Conservation (phyloP, 345 rosid species). For the Citrus trifoliata region DNA sequence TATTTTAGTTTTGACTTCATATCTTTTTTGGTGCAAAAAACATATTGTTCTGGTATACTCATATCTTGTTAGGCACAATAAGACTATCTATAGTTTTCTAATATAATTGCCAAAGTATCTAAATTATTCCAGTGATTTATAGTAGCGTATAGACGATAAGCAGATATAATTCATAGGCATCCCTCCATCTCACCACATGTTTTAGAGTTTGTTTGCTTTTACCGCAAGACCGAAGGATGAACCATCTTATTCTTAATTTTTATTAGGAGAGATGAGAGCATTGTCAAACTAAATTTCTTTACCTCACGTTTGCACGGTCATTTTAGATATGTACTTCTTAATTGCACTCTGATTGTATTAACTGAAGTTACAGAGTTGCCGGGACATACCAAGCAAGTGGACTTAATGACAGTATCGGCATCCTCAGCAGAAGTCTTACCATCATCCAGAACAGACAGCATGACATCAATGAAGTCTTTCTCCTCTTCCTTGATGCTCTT, state of each 20-base stretch:
- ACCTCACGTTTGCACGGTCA: background rate
- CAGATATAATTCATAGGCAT: background rate
- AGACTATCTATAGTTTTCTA: background rate
- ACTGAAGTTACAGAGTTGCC: background rate
- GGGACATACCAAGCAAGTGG: conserved; percentile 50
- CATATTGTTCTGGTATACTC: background rate
- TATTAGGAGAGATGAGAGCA: background rate
- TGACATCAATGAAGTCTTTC: conserved; percentile 45
- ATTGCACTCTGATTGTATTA: background rate
- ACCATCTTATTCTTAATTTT: background rate
- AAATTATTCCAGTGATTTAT: background rate
- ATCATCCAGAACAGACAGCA: conserved; percentile 42
- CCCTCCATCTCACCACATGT: background rate
- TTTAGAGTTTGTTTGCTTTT: background rate
- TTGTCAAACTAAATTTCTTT: background rate
- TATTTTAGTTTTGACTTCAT: background rate
- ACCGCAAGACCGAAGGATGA: background rate
- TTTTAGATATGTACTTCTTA: background rate
- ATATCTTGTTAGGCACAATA: background rate
- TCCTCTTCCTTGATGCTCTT: conserved; percentile 10
- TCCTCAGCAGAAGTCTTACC: conserved; percentile 36
- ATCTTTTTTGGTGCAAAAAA: background rate
- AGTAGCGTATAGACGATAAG: background rate
- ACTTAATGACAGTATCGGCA: conserved; percentile 48
- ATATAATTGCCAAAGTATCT: background rate